Conservation (phyloP, 208 protist genomes). For the Entamoeba histolytica region DNA sequence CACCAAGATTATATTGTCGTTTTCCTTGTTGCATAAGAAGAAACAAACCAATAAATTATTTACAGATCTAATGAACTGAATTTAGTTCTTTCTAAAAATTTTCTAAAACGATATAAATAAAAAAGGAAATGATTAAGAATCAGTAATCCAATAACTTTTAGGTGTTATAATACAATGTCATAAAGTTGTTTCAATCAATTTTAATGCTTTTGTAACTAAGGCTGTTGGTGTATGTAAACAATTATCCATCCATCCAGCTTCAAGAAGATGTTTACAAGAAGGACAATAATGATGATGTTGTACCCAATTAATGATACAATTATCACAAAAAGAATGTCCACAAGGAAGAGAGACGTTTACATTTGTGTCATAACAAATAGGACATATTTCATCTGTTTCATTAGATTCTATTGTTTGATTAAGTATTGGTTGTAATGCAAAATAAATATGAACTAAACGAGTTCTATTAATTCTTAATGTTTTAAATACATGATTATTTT, state of each 20-base stretch:
- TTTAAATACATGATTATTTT: not conserved
- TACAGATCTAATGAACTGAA: no score
- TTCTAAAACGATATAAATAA: no score
- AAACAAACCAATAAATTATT: no score
- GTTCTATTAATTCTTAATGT: not conserved
- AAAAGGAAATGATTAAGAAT: no score
- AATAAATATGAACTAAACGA: not conserved
- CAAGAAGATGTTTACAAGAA: not conserved
- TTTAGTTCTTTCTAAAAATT: no score
- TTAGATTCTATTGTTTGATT: not conserved
- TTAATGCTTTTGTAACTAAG: not conserved
- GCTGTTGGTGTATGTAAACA: not conserved
- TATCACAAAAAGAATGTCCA: not conserved
- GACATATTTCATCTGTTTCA: not conserved
- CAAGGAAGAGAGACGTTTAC: not conserved
- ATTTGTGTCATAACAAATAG: not conserved
- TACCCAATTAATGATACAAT: not conserved
- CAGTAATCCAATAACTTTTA: not conserved
- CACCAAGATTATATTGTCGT: no score
- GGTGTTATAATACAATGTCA: not conserved
- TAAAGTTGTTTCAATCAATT: not conserved
- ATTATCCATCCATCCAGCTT: not conserved
- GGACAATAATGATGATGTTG: not conserved
- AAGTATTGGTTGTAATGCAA: not conserved
- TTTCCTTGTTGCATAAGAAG: no score